Base-by-base conservation (phyloP, 1,284 basidiomycete species). In the Farysia itapuensis region DNA sequence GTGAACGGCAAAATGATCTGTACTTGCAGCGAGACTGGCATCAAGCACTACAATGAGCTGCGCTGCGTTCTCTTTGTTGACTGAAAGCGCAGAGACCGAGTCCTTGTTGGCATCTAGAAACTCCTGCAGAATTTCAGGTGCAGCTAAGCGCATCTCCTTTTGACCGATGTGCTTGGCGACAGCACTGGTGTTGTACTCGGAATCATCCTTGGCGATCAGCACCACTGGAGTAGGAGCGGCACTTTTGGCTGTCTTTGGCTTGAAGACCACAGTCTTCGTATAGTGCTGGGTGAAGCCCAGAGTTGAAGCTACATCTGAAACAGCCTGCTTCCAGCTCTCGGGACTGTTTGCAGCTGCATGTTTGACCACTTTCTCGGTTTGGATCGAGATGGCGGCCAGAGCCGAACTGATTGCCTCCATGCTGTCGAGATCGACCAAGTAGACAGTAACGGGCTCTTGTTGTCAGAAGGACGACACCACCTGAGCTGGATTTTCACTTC, bases 101-200 rank as follows among this genome's bases (percentile, higher is more conserved):
- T 93, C 86, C 80, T 94, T 95, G 76, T 88, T 85, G 46, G 89
- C 82, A 3, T 80, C 78, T 75, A 95, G 88, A 79, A 93, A 89
- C 70, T 93, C 87, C 43, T 83, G 83, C 71, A 95, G 81, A 26
- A 95, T 82, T 73, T 95, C 91, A 72, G 89, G 87, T 25, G 85
- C 84, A n/a, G 90, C 92, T 42, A 94, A 79, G 32, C 91, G 82
- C 68, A 95, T 81, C 57, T 95, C 91, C 80, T 95, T 94, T 78
- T 95, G 79, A 71, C 85, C 85, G 56, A 97, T 82, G 74, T 86
- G 86, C 79, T 88, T 89, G 32, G 84, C 89, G 56, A 95, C 82
- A 8, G 85, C 82, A n/a, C 37, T 38, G 72, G 79, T 73, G 53
- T 53, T 71, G 15, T 88, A 88, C 73, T 92, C 87, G 14, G 89